Base-by-base conservation (phyloP, 305 asterid species). In the Nicotiana rustica region DNA sequence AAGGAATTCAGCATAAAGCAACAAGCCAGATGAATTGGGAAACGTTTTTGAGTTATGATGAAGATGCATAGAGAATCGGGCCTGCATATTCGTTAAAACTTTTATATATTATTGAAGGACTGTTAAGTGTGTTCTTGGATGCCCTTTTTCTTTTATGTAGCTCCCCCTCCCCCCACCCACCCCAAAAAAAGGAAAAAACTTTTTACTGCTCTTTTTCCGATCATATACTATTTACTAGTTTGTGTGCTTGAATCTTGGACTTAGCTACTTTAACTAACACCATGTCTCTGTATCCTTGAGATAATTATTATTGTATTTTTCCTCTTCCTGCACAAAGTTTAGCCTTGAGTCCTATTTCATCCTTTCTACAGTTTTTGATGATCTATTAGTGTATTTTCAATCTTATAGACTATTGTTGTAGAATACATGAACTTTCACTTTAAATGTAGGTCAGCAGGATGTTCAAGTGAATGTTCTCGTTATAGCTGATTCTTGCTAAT, bases 401-500 rank as follows among this genome's bases (percentile, higher is more conserved):
- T 15, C 4, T 31, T 75, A 14, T 52, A n/a, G 7, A 14, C 35
- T 33, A 33, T 3, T 4, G 4, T 33, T 31, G 80, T 31, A 55
- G 17, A 55, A 31, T 52, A 64, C 31, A 15, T 41, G 0, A 21
- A 0, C 47, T 29, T 76, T 17, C 5, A 7, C 49, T 9, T 8
- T 29, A 12, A 29, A 76, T 55, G 66, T 31, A 7, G n/a, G 49
- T 76, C 66, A 76, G 80, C 29, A 76, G 80, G 57, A 76, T 55
- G 66, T 0, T 76, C 49, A 17, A 76, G 25, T 76, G 80, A 29
- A 55, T 29, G 31, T 76, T 76, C 66, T 52, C 14, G 17, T 76
- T 76, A 9, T 55, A 21, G 21, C 15, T 76, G 31, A 31, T 55
- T 76, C 80, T 29, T 76, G 49, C 17, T 76, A 4, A 55, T 29